Evolutionary conservation across 2,329 filamentous ascomycete species (phyloP).

Genomic region (Cordyceps pruinosa): DNA sequence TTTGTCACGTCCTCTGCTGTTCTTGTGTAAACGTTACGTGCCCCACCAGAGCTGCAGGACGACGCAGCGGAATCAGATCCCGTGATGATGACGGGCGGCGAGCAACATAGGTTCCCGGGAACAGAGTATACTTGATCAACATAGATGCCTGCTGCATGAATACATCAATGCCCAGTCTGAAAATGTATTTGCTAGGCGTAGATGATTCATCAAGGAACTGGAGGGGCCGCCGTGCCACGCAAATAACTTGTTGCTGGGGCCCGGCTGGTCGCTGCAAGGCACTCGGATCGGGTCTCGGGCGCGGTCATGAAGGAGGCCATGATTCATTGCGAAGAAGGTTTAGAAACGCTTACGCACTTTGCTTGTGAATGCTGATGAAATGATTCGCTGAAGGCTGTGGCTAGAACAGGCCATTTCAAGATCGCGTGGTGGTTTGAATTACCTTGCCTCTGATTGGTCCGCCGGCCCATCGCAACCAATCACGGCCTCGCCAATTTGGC

Average conservation of each 20-base stretch:
- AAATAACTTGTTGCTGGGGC: background rate
- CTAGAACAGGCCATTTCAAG: background rate
- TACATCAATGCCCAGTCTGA: too few species aligned
- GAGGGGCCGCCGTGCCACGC: background rate
- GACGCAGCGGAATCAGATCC: background rate
- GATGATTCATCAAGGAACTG: background rate
- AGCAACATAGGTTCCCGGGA: too few species aligned
- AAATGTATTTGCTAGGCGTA: background rate
- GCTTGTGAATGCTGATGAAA: background rate
- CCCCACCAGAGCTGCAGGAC: background rate
- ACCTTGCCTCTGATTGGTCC: background rate
- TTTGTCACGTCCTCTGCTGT: too few species aligned
- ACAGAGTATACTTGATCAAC: too few species aligned
- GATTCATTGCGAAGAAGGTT: background rate
- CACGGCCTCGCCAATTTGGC: background rate
- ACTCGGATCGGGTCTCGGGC: background rate
- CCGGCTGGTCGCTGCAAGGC: background rate
- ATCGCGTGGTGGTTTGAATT: constrained; percentile 11
- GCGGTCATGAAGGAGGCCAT: background rate
- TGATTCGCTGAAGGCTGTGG: constrained; percentile 1
- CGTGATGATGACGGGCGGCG: too few species aligned
- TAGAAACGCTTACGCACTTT: background rate
- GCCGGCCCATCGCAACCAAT: background rate
- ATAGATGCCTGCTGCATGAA: too few species aligned
- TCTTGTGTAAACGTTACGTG: too few species aligned